These are phyloP conservation scores for Cylindrotheca closterium DNA, from an alignment of 108 stramenopile genomes.

Conservation along the genomic window DNA sequence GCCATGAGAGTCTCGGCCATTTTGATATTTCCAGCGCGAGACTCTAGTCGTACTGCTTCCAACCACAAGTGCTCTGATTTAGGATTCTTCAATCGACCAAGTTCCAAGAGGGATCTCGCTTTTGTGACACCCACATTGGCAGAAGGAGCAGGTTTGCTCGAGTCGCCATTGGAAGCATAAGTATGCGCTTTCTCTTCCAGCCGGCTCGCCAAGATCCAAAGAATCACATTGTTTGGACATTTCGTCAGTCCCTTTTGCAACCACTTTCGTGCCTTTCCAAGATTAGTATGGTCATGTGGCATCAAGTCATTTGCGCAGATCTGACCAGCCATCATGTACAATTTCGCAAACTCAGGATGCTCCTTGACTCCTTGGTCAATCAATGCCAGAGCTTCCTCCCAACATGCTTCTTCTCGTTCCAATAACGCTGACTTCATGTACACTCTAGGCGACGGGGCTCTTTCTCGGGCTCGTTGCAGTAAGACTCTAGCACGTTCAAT, in stretches of 20 bases:
- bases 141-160: neutral
- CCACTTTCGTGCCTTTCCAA: conserved; percentile 74
- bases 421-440: conserved; percentile 96
- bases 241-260: conserved; percentile 77
- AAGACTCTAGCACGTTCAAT: conserved; percentile 86
- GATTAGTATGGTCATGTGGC: conserved; percentile 47
- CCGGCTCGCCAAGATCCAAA: conserved; percentile 91
- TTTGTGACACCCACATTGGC: conserved; percentile 67
- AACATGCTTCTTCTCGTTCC: conserved; percentile 66
- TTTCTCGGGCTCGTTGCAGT: conserved; percentile 81
- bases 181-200: conserved; percentile 74
- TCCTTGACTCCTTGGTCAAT: conserved; percentile 80
- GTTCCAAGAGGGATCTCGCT: conserved; percentile 91
- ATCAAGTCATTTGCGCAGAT: conserved; percentile 75
- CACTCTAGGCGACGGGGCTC: conserved; percentile 82
- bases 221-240: conserved; percentile 71
- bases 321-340: conserved; percentile 98
- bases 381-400: conserved; percentile 50
- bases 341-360: conserved; percentile 78
- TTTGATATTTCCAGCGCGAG: conserved; percentile 78
- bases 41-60: conserved; percentile 92
- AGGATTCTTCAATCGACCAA: conserved; percentile 88
- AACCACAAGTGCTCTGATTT: conserved; percentile 86
- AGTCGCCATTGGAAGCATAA: conserved; percentile 5
- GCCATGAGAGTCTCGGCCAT: conserved; percentile 91